These are phyloP conservation scores for Kuraishia cidri DNA, from an alignment of 805 yeast genomes.

Conservation along the genomic window DNA sequence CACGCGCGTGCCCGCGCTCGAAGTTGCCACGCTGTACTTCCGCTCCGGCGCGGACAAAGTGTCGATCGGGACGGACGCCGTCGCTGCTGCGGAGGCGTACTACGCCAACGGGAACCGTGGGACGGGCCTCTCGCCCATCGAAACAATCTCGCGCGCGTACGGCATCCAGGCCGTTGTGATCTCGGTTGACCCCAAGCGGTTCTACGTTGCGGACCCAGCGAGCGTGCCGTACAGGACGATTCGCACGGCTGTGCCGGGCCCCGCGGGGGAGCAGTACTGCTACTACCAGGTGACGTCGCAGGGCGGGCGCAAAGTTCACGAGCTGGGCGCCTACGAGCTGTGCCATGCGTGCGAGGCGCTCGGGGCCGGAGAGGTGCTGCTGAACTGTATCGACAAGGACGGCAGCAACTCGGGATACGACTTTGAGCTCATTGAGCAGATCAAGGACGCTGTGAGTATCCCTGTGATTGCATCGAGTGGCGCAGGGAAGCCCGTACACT, in stretches of 20 bases:
- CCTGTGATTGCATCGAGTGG: conserved; percentile 98
- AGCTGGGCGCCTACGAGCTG: conserved; percentile 85
- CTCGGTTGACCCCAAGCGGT: conserved; percentile 95
- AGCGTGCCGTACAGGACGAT: conserved; percentile 57
- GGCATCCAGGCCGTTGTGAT: conserved; percentile 98
- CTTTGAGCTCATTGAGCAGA: conserved; percentile 71
- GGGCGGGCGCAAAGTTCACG: conserved; percentile 89
- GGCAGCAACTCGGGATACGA: conserved; percentile 95
- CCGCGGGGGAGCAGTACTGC: conserved; percentile 81
- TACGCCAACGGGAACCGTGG: conserved; percentile 48
- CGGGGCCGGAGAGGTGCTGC: conserved; percentile 93
- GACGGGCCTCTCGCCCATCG: conserved; percentile 82
- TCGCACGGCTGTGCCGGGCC: conserved; percentile 61
- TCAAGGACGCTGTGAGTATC: conserved; percentile 66
- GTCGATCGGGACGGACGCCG: conserved; percentile 97
- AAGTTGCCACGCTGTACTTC: conserved; percentile 88
- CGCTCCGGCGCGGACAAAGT: conserved; percentile 98
- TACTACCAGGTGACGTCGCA: conserved; percentile 95
- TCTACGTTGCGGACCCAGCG: conserved; percentile 56
- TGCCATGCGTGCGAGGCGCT: conserved; percentile 82
- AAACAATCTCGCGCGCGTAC: conserved; percentile 83
- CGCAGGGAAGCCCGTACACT: conserved; percentile 91
- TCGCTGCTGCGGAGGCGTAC: conserved; percentile 77
- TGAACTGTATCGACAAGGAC: conserved; percentile 95
- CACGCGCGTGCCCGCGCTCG: conserved; percentile 68